Base-by-base conservation (phyloP, 2,329 filamentous ascomycete genomes). In the Elsinoe batatas region DNA sequence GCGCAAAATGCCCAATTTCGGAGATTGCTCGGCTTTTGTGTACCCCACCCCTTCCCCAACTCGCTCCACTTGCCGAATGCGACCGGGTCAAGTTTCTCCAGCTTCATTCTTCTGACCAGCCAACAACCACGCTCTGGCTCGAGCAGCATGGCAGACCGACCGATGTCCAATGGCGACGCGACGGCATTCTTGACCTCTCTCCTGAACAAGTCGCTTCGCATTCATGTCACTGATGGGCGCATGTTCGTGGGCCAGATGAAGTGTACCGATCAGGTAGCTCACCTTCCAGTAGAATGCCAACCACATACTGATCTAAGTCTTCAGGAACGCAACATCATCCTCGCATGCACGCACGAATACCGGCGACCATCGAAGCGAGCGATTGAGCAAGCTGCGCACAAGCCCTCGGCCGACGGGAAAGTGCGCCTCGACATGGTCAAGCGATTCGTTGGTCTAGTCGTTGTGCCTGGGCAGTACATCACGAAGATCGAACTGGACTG, bases 201-300 rank as follows among this genome's bases (percentile, higher is more conserved):
- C 38, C 58, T 71, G 13, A 69, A 69, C 69, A 88, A 88, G 68
- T 87, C 82, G 37, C 73, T 97, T 33, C 84, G 90, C 57, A 74
- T 97, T 55, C 81, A 87, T 63, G 88, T 86, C 12, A 87, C 83
- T 3, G 91, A 97, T 68, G 82, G 81, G 13, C 87, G 93, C 58
- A 83, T 95, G 69, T 98, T 97, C 70, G 82, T 90, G 56, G 93
- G 93, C 17, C 79, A 83, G 60, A 87, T 98, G 73, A 96, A 94
- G 72, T 98, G 93, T 74, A 96, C 91, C 30, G 93, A 98, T 74
- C 83, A 86, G 58, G 90, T 94, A 73, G 80, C 76, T 13, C 40
- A 42, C 53, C 46, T 57, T 26, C 33, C 47, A 6, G 20, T 12
- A 20, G 40, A 30, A 7, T 30, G 26, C 26, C 8, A 30, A 8